Base-by-base conservation (phyloP, 768 basidiomycete genomes). In the Tricholoma sp. region DNA sequence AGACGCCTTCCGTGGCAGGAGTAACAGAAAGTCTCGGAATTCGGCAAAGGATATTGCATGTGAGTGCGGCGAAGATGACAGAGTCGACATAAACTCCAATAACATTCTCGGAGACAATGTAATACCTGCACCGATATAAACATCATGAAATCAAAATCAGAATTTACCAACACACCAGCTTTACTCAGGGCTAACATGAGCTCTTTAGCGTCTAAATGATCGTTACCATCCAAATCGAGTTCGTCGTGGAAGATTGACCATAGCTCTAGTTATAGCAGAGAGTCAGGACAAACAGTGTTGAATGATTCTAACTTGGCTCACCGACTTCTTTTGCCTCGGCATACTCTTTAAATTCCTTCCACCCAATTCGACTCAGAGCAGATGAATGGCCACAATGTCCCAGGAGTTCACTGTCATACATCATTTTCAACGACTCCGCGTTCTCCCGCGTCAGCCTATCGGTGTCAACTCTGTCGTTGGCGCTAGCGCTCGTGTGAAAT, bases 171-270 rank as follows among this genome's bases (percentile, higher is more conserved):
- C 73, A 61, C 61, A 91, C 93, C 91, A 66, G 90, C 86, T 69
- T 86, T 84, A 52, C 74, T 71, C 46, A 96, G 73, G 24, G 77
- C 76, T 24, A 66, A 58, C 32, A 69, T 63, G 31, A 78, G 69
- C 58, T 79, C 77, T 27, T 68, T 63, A 24, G 80, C 75, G 65
- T 94, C 92, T 29, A 97, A 70, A 56, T 81, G 83, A 7, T 92
- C 94, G 71, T 97, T 91, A 24, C 89, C 82, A 66, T 97, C 93
- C 59, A 93, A 76, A 74, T 96, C 95, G 50, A 97, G 80, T 64
- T 94, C 89, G 66, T 93, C 80, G 61, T 91, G 91, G 71, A 97
- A 97, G 55, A 94, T 85, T 52, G 83, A 77, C 95, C 95, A 97
- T 19, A 97, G 77, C 71, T 96, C 94, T 92, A 27, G 41, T 19